Conservation (phyloP, 768 basidiomycete species). For the Phanerodontia chrysosporium region DNA sequence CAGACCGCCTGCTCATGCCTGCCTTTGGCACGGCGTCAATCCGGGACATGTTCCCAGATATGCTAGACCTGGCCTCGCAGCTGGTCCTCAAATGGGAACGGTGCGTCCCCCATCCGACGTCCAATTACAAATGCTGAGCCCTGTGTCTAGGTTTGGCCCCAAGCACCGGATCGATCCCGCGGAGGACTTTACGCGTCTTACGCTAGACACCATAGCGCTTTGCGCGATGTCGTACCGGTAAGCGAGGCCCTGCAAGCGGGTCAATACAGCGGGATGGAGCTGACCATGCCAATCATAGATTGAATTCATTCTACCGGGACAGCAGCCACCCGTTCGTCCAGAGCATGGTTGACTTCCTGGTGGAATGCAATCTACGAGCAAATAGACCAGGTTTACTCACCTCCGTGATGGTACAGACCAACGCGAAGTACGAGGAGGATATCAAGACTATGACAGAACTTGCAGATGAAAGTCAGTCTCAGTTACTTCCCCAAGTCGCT, state of each 20-base stretch:
- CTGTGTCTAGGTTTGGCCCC: slow-evolving; percentile 36
- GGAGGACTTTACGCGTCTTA: slow-evolving; percentile 44
- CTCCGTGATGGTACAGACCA: slow-evolving; percentile 31
- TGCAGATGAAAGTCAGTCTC: slow-evolving; percentile 33
- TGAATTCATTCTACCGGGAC: slow-evolving; percentile 44
- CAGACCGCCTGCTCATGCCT: slow-evolving; percentile 38
- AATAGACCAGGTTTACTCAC: slow-evolving; percentile 33
- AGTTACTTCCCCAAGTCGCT: not conserved
- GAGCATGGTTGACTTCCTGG: slow-evolving; percentile 39
- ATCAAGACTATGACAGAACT: slow-evolving; percentile 39
- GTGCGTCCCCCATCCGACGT: slow-evolving; percentile 15
- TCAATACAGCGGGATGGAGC: not conserved
- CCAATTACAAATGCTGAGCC: not conserved
- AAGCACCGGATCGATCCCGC: slow-evolving; percentile 37
- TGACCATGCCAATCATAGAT: slow-evolving; percentile 20
- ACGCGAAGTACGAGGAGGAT: slow-evolving; percentile 37
- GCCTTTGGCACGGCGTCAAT: slow-evolving; percentile 40
- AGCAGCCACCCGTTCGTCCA: slow-evolving; percentile 34
- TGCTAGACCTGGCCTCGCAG: slow-evolving; percentile 42
- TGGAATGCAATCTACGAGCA: slow-evolving; percentile 32
- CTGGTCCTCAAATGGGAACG: slow-evolving; percentile 42
- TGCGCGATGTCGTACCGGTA: slow-evolving; percentile 41
- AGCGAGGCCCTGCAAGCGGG: not conserved
- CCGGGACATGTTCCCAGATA: slow-evolving; percentile 43
- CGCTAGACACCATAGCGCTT: slow-evolving; percentile 43